Conservation (phyloP, 257 asterid species). For the Lithospermum erythrorhizon region DNA sequence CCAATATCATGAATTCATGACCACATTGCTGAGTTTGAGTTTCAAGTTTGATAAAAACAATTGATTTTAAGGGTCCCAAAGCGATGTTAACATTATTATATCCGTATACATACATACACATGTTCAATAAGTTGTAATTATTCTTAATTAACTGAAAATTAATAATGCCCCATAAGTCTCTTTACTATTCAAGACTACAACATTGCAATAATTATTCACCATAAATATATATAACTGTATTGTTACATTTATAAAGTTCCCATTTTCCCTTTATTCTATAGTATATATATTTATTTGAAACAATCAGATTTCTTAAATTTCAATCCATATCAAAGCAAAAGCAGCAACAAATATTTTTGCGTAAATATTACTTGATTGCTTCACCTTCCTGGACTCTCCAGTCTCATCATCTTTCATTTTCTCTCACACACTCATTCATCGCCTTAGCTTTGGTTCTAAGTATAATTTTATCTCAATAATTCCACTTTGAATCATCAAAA, state of each 20-base stretch:
- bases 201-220: conserved; percentile 3
- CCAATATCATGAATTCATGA: conserved; percentile 3
- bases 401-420: conserved; percentile 14
- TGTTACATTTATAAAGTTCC: conserved; percentile 10
- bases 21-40: conserved; percentile 11
- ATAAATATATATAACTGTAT: neutral
- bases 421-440: conserved; percentile 15
- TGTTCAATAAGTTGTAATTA: neutral
- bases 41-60: neutral
- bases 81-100: neutral
- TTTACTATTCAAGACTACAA: neutral
- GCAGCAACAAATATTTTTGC: conserved; percentile 48
- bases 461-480: conserved; percentile 16
- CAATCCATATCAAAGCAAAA: conserved; percentile 39
- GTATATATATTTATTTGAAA: conserved; percentile 5
- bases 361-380: conserved; percentile 49
- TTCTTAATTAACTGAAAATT: neutral
- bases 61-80: neutral
- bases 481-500: conserved; percentile 23
- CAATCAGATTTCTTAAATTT: conserved; percentile 30
- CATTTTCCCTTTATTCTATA: conserved; percentile 7
- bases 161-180: neutral
- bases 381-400: conserved; percentile 10
- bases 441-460: conserved; percentile 39
- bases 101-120: neutral